Percentiles rank a stretch among this genome's conserved stretches.
phyloP scores from a whole-genome alignment of 1,284 basidiomycete species.

The Quambalaria eucalypti region DNA sequence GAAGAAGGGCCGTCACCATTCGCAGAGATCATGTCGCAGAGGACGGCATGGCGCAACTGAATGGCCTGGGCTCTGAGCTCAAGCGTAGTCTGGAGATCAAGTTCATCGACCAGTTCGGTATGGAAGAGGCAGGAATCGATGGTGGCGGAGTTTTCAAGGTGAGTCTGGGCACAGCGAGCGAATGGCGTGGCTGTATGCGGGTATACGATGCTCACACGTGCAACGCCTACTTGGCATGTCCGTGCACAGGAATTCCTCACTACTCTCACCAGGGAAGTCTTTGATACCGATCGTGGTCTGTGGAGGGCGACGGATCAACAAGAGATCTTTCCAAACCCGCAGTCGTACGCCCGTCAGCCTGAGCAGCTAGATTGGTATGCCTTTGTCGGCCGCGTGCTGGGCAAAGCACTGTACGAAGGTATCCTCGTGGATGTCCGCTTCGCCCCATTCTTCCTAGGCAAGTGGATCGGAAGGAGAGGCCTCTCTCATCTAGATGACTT shows the following conservation, averaged over 20 bases:
- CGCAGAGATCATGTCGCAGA: conserved; percentile 68
- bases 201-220: too few relatives aligned
- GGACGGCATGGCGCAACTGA: conserved; percentile 70
- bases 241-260: conserved; percentile 98
- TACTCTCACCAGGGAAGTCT: conserved; percentile 67
- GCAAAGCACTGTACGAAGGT: conserved; percentile 92
- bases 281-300: conserved; percentile 84
- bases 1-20: conserved; percentile 54
- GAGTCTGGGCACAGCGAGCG: too few relatives aligned
- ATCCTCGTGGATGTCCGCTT: conserved; percentile 94
- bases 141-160: conserved; percentile 95
- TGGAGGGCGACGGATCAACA: conserved; percentile 85
- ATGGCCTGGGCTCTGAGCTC: conserved; percentile 60
- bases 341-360: conserved; percentile 32
- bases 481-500: conserved; percentile 37
- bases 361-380: conserved; percentile 66
- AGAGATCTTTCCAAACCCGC: conserved; percentile 90
- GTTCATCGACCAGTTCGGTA: conserved; percentile 82
- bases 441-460: conserved; percentile 86
- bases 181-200: too few relatives aligned
- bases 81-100: conserved; percentile 74
- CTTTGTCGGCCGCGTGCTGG: conserved; percentile 84
- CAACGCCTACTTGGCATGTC: too few relatives aligned
- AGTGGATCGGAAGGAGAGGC: conserved; percentile 49
- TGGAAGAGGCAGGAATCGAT: conserved; percentile 81